These are phyloP conservation scores for Penicillium sp. DNA, from an alignment of 2,329 filamentous ascomycete species.

Conservation along the genomic window DNA sequence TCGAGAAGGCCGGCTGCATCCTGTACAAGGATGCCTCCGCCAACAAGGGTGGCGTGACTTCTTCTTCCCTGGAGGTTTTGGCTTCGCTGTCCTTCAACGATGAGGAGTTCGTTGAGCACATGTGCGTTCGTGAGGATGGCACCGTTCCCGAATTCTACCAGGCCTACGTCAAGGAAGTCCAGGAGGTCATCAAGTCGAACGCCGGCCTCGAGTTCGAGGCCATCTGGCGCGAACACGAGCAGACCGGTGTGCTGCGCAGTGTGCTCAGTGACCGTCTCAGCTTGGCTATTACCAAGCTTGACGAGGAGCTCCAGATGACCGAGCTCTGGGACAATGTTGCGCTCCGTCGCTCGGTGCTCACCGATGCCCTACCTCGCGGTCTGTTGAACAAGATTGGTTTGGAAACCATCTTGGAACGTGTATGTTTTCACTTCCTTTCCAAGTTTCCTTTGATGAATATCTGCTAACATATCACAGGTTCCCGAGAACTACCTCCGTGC, in stretches of 20 bases:
- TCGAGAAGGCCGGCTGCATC: slow-evolving; percentile 92
- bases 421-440: slow-evolving; percentile 41
- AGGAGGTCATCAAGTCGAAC: slow-evolving; percentile 86
- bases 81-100: slow-evolving; percentile 95
- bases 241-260: slow-evolving; percentile 75
- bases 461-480: slow-evolving; percentile 52
- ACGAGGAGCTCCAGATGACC: slow-evolving; percentile 92
- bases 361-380: slow-evolving; percentile 80
- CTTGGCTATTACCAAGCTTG: slow-evolving; percentile 88
- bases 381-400: slow-evolving; percentile 87
- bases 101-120: slow-evolving; percentile 80
- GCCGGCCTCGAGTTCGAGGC: slow-evolving; percentile 94
- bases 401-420: slow-evolving; percentile 79
- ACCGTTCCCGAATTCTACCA: slow-evolving; percentile 87
- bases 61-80: slow-evolving; percentile 92
- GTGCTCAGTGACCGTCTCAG: slow-evolving; percentile 90
- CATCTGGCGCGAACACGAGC: slow-evolving; percentile 91
- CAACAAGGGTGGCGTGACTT: slow-evolving; percentile 98
- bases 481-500: slow-evolving; percentile 88
- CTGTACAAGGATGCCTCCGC: slow-evolving; percentile 97
- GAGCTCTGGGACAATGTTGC: slow-evolving; percentile 83
- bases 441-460: background rate
- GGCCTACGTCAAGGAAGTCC: slow-evolving; percentile 86
- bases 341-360: slow-evolving; percentile 74
- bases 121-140: slow-evolving; percentile 81